Evolutionary conservation across 257 asterid genomes (phyloP).

Genomic region (Rubia yunnanensis): DNA sequence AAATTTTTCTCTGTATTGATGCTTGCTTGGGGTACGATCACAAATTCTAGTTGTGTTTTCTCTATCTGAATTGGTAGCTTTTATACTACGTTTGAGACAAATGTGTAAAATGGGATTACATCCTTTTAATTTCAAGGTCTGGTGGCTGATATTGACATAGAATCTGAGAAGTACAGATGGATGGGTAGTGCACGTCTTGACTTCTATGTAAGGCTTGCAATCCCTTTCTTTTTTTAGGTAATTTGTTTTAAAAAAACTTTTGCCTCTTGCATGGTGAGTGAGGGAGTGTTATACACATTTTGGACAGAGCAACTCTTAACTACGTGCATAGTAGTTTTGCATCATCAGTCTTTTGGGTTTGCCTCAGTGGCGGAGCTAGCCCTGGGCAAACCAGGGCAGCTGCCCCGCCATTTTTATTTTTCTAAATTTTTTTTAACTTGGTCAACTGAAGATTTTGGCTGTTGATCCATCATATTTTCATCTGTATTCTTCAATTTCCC

Average conservation of each 20-base stretch:
- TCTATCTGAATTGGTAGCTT: background rate
- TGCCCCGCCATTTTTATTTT: no score
- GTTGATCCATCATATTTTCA: no score
- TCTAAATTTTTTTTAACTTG: no score
- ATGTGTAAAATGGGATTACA: background rate
- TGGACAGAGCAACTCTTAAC: background rate
- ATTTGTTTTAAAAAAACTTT: background rate
- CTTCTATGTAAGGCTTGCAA: constrained; percentile 62
- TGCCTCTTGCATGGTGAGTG: background rate
- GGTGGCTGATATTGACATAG: constrained; percentile 92
- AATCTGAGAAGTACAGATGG: constrained; percentile 97
- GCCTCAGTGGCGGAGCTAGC: no score
- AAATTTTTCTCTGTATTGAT: constrained; percentile 67
- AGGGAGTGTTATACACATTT: background rate
- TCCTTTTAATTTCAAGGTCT: constrained; percentile 45
- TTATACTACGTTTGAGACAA: background rate
- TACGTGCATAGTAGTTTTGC: background rate
- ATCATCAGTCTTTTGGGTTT: background rate
- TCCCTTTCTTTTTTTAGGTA: background rate
- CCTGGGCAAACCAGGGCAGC: no score
- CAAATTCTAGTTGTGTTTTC: constrained; percentile 11
- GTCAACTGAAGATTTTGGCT: no score
- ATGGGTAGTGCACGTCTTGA: constrained; percentile 97
- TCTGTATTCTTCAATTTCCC: no score
- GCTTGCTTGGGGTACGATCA: constrained; percentile 89